These are phyloP conservation scores for Podaxis sp. DNA, from an alignment of 768 basidiomycete species.

Conservation along the genomic window DNA sequence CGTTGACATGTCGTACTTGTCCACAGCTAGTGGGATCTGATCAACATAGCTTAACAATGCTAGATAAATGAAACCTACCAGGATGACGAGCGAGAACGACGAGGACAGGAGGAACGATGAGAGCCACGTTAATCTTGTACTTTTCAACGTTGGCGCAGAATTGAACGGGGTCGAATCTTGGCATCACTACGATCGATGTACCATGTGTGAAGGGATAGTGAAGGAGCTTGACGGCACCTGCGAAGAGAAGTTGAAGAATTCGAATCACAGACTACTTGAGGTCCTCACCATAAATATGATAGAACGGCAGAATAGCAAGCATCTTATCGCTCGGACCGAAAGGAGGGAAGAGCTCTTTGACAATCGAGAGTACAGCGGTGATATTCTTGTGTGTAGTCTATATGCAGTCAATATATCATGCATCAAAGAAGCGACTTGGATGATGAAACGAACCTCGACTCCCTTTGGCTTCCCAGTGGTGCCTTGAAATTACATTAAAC, in stretches of 20 bases:
- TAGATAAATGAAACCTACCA: constrained; percentile 38
- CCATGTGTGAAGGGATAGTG: constrained; percentile 55
- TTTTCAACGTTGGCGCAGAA: constrained; percentile 68
- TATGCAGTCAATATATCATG: not conserved
- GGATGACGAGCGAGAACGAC: constrained; percentile 72
- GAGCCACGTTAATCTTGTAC: constrained; percentile 56
- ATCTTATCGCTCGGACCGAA: constrained; percentile 46
- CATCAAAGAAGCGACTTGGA: not conserved
- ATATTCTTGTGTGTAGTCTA: constrained; percentile 73
- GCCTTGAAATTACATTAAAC: constrained; percentile 36
- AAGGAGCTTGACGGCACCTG: constrained; percentile 64
- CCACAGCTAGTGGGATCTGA: constrained; percentile 43
- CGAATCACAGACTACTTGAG: not conserved
- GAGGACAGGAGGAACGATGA: constrained; percentile 84
- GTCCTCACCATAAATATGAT: constrained; percentile 41
- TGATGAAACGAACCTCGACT: constrained; percentile 39
- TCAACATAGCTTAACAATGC: not conserved
- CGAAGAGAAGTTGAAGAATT: not conserved
- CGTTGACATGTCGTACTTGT: constrained; percentile 65
- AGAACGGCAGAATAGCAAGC: constrained; percentile 65
- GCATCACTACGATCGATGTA: constrained; percentile 54
- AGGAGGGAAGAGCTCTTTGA: constrained; percentile 42
- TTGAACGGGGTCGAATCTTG: constrained; percentile 67
- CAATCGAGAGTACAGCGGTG: constrained; percentile 54
- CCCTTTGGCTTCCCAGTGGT: constrained; percentile 83